These are phyloP conservation scores for Colletotrichum karsti DNA, from an alignment of 2,329 filamentous ascomycete genomes.

Conservation along the genomic window DNA sequence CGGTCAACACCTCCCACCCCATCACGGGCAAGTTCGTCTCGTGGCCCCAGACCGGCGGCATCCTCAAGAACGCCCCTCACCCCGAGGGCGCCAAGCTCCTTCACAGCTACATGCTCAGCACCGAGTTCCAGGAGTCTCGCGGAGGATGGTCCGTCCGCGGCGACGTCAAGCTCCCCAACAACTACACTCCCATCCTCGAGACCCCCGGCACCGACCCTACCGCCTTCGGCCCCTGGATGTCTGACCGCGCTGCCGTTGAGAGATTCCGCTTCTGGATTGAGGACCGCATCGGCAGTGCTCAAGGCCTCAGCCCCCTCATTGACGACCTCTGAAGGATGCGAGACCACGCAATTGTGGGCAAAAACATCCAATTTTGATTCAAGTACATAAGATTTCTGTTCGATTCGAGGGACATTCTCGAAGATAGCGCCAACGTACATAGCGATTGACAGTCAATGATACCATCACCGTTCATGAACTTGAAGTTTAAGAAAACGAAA, in stretches of 20 bases:
- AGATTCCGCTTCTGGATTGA: conserved; percentile 51
- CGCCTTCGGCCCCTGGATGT: conserved; percentile 50
- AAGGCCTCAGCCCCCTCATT: conserved; percentile 48
- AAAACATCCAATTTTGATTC: not conserved
- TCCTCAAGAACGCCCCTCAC: conserved; percentile 56
- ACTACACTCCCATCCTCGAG: conserved; percentile 39
- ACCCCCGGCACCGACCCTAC: conserved; percentile 43
- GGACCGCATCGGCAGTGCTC: conserved; percentile 47
- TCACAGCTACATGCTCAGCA: conserved; percentile 53
- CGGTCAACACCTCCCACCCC: conserved; percentile 39
- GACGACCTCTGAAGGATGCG: not conserved
- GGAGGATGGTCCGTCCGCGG: conserved; percentile 43
- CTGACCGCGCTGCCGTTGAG: conserved; percentile 49
- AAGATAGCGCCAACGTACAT: not conserved
- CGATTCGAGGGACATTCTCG: not conserved
- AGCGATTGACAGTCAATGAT: not conserved
- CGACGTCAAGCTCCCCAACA: conserved; percentile 40
- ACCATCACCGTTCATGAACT: not conserved
- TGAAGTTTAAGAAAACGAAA: no score
- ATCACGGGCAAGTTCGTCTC: conserved; percentile 50
- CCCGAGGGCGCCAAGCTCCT: conserved; percentile 61
- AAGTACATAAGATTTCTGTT: not conserved
- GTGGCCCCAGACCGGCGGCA: conserved; percentile 58
- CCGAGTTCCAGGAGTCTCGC: conserved; percentile 44
- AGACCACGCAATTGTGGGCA: not conserved